Evolutionary conservation across 2,329 filamentous ascomycete genomes (phyloP).

Genomic region (Parastagonospora nodorum): DNA sequence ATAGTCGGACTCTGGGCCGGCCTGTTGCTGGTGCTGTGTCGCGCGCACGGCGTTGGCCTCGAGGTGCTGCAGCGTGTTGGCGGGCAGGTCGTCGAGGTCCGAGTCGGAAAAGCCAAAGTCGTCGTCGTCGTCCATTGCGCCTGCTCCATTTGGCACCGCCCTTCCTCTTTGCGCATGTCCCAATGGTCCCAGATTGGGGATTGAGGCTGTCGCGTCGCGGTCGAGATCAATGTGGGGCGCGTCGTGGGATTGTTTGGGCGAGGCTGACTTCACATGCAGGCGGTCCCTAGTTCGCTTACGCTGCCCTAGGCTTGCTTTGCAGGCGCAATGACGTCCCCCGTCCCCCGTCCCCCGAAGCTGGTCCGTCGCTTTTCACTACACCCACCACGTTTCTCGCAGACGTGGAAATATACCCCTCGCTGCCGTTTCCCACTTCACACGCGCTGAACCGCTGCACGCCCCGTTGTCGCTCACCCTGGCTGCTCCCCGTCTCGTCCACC

Average conservation of each 20-base stretch:
- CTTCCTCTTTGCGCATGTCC: neutral
- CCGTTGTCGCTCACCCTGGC: neutral
- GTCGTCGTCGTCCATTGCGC: slow-evolving; percentile 44
- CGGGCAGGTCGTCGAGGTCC: slow-evolving; percentile 53
- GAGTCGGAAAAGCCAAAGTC: slow-evolving; percentile 53
- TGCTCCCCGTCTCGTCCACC: neutral
- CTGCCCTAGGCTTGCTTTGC: neutral
- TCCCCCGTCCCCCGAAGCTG: slow-evolving; percentile 4
- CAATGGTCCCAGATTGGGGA: neutral
- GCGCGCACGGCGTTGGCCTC: slow-evolving; percentile 52
- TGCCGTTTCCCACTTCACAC: neutral
- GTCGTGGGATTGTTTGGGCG: slow-evolving; percentile 9
- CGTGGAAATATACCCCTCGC: neutral
- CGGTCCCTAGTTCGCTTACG: neutral
- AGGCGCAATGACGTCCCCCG: slow-evolving; percentile 16
- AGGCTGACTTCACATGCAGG: slow-evolving; percentile 15
- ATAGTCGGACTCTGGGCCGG: slow-evolving; percentile 43
- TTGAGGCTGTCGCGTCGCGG: neutral
- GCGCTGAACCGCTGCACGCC: neutral
- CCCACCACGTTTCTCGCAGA: slow-evolving; percentile 1
- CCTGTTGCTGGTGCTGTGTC: slow-evolving; percentile 31
- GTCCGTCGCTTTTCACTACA: slow-evolving; percentile 3
- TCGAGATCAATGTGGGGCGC: slow-evolving; percentile 8
- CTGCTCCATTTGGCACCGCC: slow-evolving; percentile 4
- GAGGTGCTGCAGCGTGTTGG: slow-evolving; percentile 51